Conservation (phyloP, 306 rosid species). For the Sesbania bispinosa region DNA sequence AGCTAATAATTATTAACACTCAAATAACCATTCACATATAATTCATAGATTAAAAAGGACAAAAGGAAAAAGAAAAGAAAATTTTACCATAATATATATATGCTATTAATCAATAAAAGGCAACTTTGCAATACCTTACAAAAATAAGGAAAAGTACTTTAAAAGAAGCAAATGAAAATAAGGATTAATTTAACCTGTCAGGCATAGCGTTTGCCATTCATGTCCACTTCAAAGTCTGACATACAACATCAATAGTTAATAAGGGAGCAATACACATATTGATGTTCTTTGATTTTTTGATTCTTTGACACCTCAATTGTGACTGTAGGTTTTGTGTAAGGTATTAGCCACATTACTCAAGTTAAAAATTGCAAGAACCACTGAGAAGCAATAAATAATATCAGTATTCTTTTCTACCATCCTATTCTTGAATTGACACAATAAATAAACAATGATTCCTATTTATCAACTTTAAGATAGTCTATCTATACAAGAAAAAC, state of each 20-base stretch:
- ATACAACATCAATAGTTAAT: conserved; percentile 22
- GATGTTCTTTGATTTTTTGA: no score
- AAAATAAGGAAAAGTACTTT: conserved; percentile 3
- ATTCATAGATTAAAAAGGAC: no score
- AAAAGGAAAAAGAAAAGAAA: no score
- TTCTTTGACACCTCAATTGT: background rate
- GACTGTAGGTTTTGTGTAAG: background rate
- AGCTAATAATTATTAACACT: no score
- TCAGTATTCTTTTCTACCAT: background rate
- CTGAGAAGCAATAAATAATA: background rate
- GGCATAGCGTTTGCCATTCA: conserved; percentile 97
- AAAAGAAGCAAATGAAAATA: background rate
- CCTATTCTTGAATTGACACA: background rate
- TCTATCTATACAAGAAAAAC: background rate
- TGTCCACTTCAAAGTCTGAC: conserved; percentile 98
- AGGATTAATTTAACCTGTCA: conserved; percentile 87
- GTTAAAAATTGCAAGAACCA: background rate
- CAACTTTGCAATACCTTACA: no score
- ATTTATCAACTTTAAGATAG: background rate
- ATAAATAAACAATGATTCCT: background rate
- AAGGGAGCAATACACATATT: background rate
- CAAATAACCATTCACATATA: no score
- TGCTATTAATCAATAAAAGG: no score
- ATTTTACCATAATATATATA: no score
- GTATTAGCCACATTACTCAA: background rate